Conservation (phyloP, 352 stramenopile species). For the Plasmopara halstedii region DNA sequence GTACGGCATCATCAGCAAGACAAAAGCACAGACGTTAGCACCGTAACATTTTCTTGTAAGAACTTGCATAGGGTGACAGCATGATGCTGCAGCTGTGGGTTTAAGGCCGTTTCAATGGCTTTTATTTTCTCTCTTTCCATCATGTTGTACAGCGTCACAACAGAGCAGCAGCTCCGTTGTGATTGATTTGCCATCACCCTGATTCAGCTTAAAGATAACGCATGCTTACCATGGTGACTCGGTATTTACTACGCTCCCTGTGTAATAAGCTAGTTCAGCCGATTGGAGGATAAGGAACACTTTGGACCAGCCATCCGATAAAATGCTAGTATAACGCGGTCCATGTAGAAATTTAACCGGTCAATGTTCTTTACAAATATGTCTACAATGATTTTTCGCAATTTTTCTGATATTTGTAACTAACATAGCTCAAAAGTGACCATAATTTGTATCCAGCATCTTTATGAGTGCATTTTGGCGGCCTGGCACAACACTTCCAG, state of each 20-base stretch:
- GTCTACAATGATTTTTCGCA: too few relatives aligned
- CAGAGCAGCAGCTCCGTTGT: slow-evolving; percentile 14
- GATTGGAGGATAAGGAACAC: slow-evolving; percentile 19
- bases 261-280: slow-evolving; percentile 65
- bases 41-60: not conserved
- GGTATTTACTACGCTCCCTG: slow-evolving; percentile 75
- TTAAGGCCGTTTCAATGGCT: too few relatives aligned
- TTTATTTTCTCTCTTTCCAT: slow-evolving; percentile 1
- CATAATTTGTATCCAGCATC: slow-evolving; percentile 3
- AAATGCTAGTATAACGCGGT: slow-evolving; percentile 4
- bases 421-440: too few relatives aligned
- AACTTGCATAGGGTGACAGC: not conserved
- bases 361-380: slow-evolving; percentile 5
- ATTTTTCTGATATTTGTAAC: too few relatives aligned
- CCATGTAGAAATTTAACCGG: slow-evolving; percentile 13
- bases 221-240: slow-evolving; percentile 78
- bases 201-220: not conserved
- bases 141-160: not conserved
- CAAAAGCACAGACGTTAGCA: slow-evolving; percentile 12
- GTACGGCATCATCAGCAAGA: slow-evolving; percentile 14
- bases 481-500: slow-evolving; percentile 36
- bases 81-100: slow-evolving; percentile 15
- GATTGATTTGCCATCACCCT: slow-evolving; percentile 2
- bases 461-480: slow-evolving; percentile 58
- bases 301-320: slow-evolving; percentile 47